Conservation (phyloP, 2,329 filamentous ascomycete genomes). For the Epichloe glyceriae region DNA sequence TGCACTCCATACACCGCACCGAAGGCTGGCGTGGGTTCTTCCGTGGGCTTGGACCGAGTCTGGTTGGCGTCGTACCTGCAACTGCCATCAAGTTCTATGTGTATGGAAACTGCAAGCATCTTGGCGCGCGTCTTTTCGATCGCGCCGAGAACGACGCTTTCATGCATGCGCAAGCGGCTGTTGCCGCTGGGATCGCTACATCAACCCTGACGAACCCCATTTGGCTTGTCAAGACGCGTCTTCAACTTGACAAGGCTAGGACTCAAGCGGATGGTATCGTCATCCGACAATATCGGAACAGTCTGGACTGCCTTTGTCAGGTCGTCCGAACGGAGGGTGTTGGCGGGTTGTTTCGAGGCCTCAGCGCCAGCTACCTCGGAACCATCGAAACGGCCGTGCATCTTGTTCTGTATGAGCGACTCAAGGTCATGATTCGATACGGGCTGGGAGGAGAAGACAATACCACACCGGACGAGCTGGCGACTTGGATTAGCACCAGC, state of each 20-base stretch:
- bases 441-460: slow-evolving; percentile 42
- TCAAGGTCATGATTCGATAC: slow-evolving; percentile 32
- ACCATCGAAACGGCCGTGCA: slow-evolving; percentile 57
- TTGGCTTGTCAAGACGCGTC: slow-evolving; percentile 59
- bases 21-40: slow-evolving; percentile 60
- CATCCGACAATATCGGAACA: slow-evolving; percentile 50
- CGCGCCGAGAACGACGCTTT: slow-evolving; percentile 39
- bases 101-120: slow-evolving; percentile 58
- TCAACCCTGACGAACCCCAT: slow-evolving; percentile 64
- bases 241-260: slow-evolving; percentile 51
- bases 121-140: slow-evolving; percentile 48
- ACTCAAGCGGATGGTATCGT: slow-evolving; percentile 28
- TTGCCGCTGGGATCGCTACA: slow-evolving; percentile 51
- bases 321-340: slow-evolving; percentile 52
- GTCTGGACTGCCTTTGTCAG: slow-evolving; percentile 53
- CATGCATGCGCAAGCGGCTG: slow-evolving; percentile 51
- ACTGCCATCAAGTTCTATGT: slow-evolving; percentile 59
- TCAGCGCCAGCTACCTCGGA: slow-evolving; percentile 56
- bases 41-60: slow-evolving; percentile 56
- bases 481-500: slow-evolving; percentile 60
- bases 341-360: slow-evolving; percentile 50
- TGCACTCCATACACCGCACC: slow-evolving; percentile 57
- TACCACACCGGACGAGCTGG: slow-evolving; percentile 52
- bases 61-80: slow-evolving; percentile 57
- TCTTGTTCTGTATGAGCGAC: slow-evolving; percentile 59